Base-by-base conservation (phyloP, 805 yeast species). In the Naumovozyma dairenensis region DNA sequence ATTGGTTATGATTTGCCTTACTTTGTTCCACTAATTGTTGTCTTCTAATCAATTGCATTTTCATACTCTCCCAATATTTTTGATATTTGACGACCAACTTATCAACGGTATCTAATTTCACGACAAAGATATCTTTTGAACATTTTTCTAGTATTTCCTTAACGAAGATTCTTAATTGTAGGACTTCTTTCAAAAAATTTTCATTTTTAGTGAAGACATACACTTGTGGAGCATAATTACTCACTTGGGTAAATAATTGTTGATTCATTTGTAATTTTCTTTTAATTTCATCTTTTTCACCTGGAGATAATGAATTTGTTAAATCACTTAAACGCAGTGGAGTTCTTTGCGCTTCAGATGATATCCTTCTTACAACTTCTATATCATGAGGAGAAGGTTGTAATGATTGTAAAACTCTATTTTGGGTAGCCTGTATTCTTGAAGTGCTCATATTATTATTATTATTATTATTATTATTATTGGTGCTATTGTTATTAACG, bases 81-180 rank as follows among this genome's bases (percentile, higher is more conserved):
- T 77, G 80, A 36, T 82, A 76, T 46, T 85, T 93, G 30, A 66
- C 61, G 40, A 78, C 74, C 36, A 85, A 69, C 55, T 77, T 79
- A 28, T 74, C 82, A 33, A 83, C 62, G 26, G 82, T 65, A 30
- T 76, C 83, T 12, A 80, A 80, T n/a, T 74, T 72, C 1, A 87
- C 87, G 41, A 77, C 71, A 49, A 70, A 84, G 16, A 69, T 63
- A 4, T 79, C 79, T 42, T 73, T 66, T 37, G 76, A 71, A 43
- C 84, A 63, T 29, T 72, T 76, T 33, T 83, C 92, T 44, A 78
- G 60, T 39, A 84, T 80, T 51, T 78, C 80, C 48, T 75, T 78
- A 28, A 83, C 75, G 78, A 84, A 78, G 39, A 75, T 69, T 57
- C 84, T 77, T 67, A 82, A 73, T 51, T 81, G 87, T 39, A 86